phyloP scores from a whole-genome alignment of 176 grass and related monocot genomes.

The Hordeum vulgare region MorexV3_pseudomolecules_assembly NC_058521.1:1392296-1392795 shows the following conservation, averaged over 20 bases:
- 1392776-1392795: neutral
- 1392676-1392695: conserved; percentile 55
- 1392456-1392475: neutral
- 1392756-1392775: neutral
- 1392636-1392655: conserved; percentile 49
- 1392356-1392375: too few relatives aligned
- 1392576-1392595: conserved; percentile 34
- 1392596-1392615: conserved; percentile 46
- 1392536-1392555: conserved; percentile 33
- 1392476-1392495: neutral
- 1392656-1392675: conserved; percentile 49
- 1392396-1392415: too few relatives aligned
- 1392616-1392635: conserved; percentile 51
- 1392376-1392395: neutral
- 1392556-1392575: conserved; percentile 27
- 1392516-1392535: conserved; percentile 32
- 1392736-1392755: neutral
- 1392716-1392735: neutral
- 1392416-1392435: neutral
- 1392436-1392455: neutral
- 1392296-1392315: too few relatives aligned
- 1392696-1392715: neutral
- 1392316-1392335: too few relatives aligned
- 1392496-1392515: conserved; percentile 35
- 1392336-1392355: too few relatives aligned